Conservation (phyloP, 305 asterid species). For the Caryopteris hybrid region DNA sequence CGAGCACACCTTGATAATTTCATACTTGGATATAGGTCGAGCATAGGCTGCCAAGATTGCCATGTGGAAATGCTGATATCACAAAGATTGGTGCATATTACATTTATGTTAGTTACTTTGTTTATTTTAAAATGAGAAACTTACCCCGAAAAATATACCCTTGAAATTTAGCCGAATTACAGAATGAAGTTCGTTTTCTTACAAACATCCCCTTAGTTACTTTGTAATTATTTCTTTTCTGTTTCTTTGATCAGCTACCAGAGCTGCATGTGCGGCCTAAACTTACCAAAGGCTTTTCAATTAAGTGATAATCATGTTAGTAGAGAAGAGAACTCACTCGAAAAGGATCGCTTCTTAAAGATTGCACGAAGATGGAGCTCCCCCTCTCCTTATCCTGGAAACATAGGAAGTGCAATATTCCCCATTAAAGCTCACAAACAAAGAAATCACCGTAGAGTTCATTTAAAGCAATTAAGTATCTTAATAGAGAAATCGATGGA, state of each 20-base stretch:
- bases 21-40: conserved; percentile 43
- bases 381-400: conserved; percentile 41
- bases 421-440: not conserved
- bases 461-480: not conserved
- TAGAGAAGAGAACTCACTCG: conserved; percentile 44
- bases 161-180: too few relatives aligned
- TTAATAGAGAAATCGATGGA: not conserved
- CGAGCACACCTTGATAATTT: conserved; percentile 52
- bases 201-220: too few relatives aligned
- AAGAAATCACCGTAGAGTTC: not conserved
- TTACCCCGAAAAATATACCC: too few relatives aligned
- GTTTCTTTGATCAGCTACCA: not conserved
- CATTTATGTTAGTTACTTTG: not conserved
- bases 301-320: not conserved
- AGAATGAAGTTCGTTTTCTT: too few relatives aligned
- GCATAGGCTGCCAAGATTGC: conserved; percentile 55
- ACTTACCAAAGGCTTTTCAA: not conserved
- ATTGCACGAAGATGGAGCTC: conserved; percentile 62
- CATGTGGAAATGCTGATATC: conserved; percentile 71
- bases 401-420: not conserved
- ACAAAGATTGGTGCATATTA: not conserved
- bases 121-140: too few relatives aligned
- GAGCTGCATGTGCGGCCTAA: not conserved
- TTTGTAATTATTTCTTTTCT: not conserved
- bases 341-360: conserved; percentile 83